Evolutionary conservation across 345 rosid genomes (phyloP).

Genomic region (Salix viminalis): DNA sequence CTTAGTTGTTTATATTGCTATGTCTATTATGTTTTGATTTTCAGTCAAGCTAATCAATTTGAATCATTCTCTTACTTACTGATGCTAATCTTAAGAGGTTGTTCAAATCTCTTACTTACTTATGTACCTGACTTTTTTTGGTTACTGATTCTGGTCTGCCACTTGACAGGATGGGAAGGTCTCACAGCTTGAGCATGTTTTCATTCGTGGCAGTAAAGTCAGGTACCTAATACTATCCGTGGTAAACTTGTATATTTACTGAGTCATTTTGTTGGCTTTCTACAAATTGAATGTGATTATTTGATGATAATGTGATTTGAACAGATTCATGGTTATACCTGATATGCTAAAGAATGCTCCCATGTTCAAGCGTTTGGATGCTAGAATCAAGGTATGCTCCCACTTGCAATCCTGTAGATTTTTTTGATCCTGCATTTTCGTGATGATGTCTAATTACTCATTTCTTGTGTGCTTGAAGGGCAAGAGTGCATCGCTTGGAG

Average conservation of each 20-base stretch:
- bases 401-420: conserved; percentile 1
- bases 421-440: not conserved
- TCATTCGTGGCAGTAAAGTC: conserved; percentile 97
- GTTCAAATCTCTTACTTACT: not conserved
- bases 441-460: not conserved
- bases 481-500: conserved; percentile 79
- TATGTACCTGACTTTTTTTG: no score
- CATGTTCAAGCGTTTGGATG: conserved; percentile 91
- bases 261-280: not conserved
- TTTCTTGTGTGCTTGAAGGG: conserved; percentile 51
- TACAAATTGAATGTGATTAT: not conserved
- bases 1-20: not conserved
- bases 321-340: conserved; percentile 98
- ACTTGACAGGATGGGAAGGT: conserved; percentile 82
- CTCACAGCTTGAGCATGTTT: conserved; percentile 96
- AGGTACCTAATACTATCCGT: conserved; percentile 41
- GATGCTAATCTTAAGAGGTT: not conserved
- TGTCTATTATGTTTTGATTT: not conserved
- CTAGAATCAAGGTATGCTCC: conserved; percentile 62
- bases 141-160: not conserved
- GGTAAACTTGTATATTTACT: not conserved
- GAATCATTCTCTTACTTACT: not conserved
- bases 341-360: conserved; percentile 99
- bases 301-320: conserved; percentile 9
- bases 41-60: not conserved